These are phyloP conservation scores for Bacidia rubella DNA, from an alignment of 495 filamentous ascomycete species.

Conservation along the genomic window DNA sequence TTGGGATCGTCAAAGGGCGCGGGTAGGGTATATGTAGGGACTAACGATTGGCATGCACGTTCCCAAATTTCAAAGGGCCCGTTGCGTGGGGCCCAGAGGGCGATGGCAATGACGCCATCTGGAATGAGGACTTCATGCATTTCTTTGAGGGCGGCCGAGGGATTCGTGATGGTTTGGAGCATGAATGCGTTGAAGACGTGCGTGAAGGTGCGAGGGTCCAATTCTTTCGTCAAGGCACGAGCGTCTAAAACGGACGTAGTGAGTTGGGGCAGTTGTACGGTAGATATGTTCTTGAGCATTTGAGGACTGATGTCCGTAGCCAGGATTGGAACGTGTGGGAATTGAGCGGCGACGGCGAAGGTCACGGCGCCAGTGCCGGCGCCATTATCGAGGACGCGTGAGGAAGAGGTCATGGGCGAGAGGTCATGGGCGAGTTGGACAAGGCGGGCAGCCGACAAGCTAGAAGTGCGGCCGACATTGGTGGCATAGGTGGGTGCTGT, in stretches of 20 bases:
- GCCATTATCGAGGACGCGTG: too few relatives aligned
- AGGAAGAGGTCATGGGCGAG: too few relatives aligned
- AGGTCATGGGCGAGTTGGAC: too few relatives aligned
- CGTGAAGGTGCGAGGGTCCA: constrained; percentile 35
- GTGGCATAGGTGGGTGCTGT: too few relatives aligned
- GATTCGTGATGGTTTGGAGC: constrained; percentile 33
- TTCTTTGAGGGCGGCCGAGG: constrained; percentile 29
- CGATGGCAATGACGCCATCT: constrained; percentile 33
- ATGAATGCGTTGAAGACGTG: constrained; percentile 40
- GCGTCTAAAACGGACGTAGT: background rate
- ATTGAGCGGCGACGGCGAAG: constrained; percentile 3
- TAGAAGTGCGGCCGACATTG: too few relatives aligned
- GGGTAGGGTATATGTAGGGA: background rate
- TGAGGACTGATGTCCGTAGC: constrained; percentile 5
- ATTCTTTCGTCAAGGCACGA: background rate
- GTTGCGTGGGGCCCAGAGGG: too few relatives aligned
- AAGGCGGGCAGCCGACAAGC: too few relatives aligned
- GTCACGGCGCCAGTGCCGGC: constrained; percentile 9
- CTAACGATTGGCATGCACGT: background rate
- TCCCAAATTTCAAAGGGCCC: background rate
- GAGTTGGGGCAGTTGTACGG: constrained; percentile 1
- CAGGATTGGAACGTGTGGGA: constrained; percentile 6
- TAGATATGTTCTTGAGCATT: constrained; percentile 6
- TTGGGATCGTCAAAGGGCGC: background rate
- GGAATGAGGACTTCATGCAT: constrained; percentile 35